A percentile compares a stretch with the other conserved stretches of the same genome.
phyloP scores from a whole-genome alignment of 2,329 filamentous ascomycete genomes.

The Colletotrichum lindemuthianum region DNA sequence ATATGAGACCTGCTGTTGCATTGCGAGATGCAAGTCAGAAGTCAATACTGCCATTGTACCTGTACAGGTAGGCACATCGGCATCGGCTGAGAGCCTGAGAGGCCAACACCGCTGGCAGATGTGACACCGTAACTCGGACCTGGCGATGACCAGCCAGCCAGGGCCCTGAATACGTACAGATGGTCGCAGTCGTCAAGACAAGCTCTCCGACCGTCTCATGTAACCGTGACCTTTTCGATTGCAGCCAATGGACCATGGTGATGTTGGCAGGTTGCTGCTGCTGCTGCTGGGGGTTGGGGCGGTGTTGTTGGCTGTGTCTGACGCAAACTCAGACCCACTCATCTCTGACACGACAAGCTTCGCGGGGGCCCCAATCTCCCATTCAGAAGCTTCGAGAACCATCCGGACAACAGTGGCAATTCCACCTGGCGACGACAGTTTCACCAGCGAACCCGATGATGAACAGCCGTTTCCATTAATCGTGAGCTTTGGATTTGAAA shows the following conservation, averaged over 20 bases:
- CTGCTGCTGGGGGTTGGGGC: not conserved
- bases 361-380: conserved; percentile 2
- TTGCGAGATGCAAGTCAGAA: too few relatives aligned
- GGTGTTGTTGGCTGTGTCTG: not conserved
- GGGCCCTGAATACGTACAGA: not conserved
- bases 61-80: not conserved
- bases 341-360: too few relatives aligned
- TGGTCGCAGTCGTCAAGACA: conserved; percentile 23
- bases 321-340: conserved; percentile 10
- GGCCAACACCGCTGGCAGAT: not conserved
- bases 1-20: too few relatives aligned
- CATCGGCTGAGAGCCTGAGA: not conserved
- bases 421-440: not conserved
- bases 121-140: not conserved
- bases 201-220: conserved; percentile 23
- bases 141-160: too few relatives aligned
- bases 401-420: not conserved
- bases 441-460: too few relatives aligned
- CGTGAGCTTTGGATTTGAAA: too few relatives aligned
- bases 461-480: too few relatives aligned
- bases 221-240: not conserved
- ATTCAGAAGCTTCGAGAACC: conserved; percentile 32
- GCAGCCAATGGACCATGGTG: not conserved
- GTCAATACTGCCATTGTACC: not conserved
- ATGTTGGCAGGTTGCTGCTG: not conserved